Percentiles rank a stretch among this genome's conserved stretches.
These are phyloP conservation scores for Solanum raphanifolium DNA, from an alignment of 257 asterid species.

Conservation along the genomic window DNA sequence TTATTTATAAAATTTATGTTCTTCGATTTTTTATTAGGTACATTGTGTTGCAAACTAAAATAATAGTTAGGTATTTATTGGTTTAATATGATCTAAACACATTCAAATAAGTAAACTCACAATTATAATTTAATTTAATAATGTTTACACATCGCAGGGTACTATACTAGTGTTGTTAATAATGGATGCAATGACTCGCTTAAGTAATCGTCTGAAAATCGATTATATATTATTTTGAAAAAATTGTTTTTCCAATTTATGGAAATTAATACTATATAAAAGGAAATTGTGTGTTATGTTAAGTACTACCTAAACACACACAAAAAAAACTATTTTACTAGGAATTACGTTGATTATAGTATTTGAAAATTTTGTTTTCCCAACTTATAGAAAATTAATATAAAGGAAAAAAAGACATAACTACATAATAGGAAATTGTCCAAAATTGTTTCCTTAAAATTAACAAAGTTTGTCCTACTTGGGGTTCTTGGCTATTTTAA, in stretches of 20 bases:
- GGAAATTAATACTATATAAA: background rate
- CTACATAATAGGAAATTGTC: background rate
- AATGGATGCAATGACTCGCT: background rate
- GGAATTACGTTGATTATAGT: background rate
- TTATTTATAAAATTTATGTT: background rate
- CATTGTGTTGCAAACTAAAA: background rate
- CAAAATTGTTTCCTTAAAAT: background rate
- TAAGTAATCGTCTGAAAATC: background rate
- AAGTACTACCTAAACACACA: background rate
- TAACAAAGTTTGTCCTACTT: background rate
- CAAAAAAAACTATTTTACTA: background rate
- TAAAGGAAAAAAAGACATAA: background rate
- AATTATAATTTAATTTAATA: too few relatives aligned
- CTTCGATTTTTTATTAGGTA: background rate
- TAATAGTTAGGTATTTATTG: background rate
- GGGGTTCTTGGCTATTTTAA: background rate
- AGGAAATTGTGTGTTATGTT: background rate
- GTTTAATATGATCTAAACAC: background rate
- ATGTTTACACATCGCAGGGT: too few relatives aligned
- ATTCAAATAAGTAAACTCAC: background rate
- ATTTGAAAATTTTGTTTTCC: background rate
- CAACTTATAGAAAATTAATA: background rate
- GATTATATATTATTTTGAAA: background rate
- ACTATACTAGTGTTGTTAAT: background rate
- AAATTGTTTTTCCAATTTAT: background rate